Base-by-base conservation (phyloP, 2,329 filamentous ascomycete species). In the Monilinia fructicola region DNA sequence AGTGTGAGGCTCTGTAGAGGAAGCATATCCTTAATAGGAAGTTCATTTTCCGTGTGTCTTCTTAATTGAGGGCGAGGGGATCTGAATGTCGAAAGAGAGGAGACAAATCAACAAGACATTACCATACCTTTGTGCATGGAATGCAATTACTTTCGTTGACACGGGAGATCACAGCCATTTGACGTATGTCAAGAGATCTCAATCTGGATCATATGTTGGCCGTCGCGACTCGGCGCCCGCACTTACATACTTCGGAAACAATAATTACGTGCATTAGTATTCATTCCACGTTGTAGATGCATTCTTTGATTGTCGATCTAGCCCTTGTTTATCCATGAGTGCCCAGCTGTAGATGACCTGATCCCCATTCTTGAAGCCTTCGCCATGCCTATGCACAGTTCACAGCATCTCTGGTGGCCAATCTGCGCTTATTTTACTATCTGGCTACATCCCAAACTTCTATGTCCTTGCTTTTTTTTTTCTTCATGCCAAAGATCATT, bases 1-100 rank as follows among this genome's bases (percentile, higher is more conserved):
- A 80, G 80, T 81, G 82, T 82, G 81, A 82, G 84, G 85, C 80
- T 86, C 85, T 85, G 85, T 80, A 89, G 87, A 90, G 78, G 68
- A 80, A 76, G 71, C 71, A 69, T 73, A 79, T 75, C 83, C 83
- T 79, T 78, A 81, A 86, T 88, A 90, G 87, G 87, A 90, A 90
- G 86, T 88, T 86, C 83, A 80, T 79, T 81, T 82, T 82, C 83
- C 86, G 85, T 84, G 85, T 79, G 85, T 89, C 84, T 80, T 87
- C 86, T 90, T 87, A 70, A 84, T 76, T 88, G 87, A 87, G 83
- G 85, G 86, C 87, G 85, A 88, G 87, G 86, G 82, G 85, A 79
- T 80, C 79, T 79, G 82, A 85, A 88, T 89, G 87, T 88, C 87
- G 86, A 65, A 88, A 84, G 84, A 88, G 82, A 85, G 87, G 87